phyloP scores from a whole-genome alignment of 805 yeast genomes.

The Lipomyces starkeyi region DNA sequence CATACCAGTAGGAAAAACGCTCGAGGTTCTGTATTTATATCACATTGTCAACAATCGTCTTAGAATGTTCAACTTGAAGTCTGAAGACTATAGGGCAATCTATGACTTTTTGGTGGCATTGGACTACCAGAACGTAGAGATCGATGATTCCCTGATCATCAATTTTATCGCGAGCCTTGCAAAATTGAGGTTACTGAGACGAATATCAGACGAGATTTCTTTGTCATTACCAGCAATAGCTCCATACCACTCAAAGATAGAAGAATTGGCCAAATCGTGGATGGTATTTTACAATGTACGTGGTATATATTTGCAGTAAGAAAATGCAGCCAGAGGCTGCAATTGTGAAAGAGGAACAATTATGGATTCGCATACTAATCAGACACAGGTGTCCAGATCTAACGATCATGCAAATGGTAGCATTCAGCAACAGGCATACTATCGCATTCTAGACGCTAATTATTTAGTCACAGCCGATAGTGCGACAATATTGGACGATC shows the following conservation, averaged over 20 bases:
- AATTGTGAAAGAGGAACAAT: too few species aligned
- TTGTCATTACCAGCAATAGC: not conserved
- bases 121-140: conserved; percentile 6
- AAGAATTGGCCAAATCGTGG: conserved; percentile 12
- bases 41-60: not conserved
- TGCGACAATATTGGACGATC: not conserved
- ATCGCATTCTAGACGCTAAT: not conserved
- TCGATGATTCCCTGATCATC: conserved; percentile 11
- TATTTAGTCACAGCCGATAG: not conserved
- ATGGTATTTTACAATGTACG: conserved; percentile 11
- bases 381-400: not conserved
- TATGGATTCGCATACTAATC: not conserved
- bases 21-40: not conserved
- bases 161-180: conserved; percentile 3
- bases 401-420: not conserved
- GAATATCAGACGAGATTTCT: not conserved
- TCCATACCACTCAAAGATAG: not conserved
- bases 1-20: not conserved
- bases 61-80: not conserved
- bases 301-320: not conserved
- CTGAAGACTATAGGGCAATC: conserved; percentile 2
- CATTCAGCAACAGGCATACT: not conserved
- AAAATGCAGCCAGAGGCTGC: not conserved
- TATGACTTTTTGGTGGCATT: conserved; percentile 12
- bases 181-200: conserved; percentile 4